Conservation (phyloP, 1,284 basidiomycete genomes). For the Schizophyllum commune region DNA sequence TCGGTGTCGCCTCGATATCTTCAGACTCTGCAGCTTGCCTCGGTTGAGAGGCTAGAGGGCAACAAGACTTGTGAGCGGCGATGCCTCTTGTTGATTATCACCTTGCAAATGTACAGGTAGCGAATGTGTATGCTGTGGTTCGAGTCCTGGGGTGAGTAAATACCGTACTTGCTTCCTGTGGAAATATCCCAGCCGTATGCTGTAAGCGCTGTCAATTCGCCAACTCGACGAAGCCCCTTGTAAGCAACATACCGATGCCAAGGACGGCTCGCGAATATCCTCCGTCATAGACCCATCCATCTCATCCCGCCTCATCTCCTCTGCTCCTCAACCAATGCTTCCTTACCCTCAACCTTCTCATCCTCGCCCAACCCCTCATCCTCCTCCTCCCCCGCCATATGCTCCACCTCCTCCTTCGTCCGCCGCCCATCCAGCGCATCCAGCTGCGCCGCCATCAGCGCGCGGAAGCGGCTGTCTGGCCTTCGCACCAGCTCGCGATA, state of each 20-base stretch:
- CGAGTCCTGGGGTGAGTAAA: background rate
- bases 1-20: background rate
- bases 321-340: background rate
- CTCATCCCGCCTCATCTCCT: background rate
- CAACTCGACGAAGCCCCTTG: too few species aligned
- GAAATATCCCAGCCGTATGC: background rate
- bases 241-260: too few species aligned
- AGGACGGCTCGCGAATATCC: too few species aligned
- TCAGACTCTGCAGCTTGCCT: background rate
- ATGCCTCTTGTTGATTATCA: background rate
- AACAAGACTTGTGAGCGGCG: background rate
- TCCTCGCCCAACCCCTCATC: background rate
- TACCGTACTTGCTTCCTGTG: background rate
- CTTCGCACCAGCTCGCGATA: constrained; percentile 67
- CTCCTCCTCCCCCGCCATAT: background rate
- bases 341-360: background rate
- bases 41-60: background rate
- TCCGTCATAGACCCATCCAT: too few species aligned
- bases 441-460: constrained; percentile 83
- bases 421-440: constrained; percentile 25
- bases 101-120: background rate
- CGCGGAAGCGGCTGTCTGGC: constrained; percentile 69
- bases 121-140: background rate
- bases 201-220: too few species aligned
- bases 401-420: background rate